Conservation (phyloP, 2,329 filamentous ascomycete species). For the Penicillium sp. region DNA sequence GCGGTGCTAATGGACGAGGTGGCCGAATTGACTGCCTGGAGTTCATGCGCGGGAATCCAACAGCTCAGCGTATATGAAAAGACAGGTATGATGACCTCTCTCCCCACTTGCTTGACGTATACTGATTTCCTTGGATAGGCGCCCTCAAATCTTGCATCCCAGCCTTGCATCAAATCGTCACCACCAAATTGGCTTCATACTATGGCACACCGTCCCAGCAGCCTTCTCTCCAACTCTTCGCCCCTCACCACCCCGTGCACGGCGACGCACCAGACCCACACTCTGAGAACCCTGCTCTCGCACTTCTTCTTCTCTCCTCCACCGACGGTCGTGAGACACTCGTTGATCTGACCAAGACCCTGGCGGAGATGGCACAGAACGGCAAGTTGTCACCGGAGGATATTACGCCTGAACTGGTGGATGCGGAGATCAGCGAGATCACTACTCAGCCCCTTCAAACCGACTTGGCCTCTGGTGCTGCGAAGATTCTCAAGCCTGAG, state of each 20-base stretch:
- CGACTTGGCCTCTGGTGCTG: conserved; percentile 4
- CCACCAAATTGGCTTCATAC: conserved; percentile 78
- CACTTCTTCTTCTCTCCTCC: conserved; percentile 75
- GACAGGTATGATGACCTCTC: conserved; percentile 63
- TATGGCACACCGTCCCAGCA: conserved; percentile 68
- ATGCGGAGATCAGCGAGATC: conserved; percentile 75
- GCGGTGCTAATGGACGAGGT: conserved; percentile 86
- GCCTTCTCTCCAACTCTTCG: conserved; percentile 69
- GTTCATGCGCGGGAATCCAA: conserved; percentile 81
- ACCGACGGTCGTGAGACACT: conserved; percentile 91
- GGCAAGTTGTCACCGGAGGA: conserved; percentile 78
- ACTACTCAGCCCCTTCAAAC: conserved; percentile 31
- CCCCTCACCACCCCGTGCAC: conserved; percentile 63
- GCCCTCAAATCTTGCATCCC: conserved; percentile 85
- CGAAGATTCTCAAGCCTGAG: conserved; percentile 67
- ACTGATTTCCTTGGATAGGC: conserved; percentile 51
- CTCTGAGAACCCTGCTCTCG: conserved; percentile 41
- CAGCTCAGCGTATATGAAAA: conserved; percentile 88
- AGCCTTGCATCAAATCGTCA: conserved; percentile 76
- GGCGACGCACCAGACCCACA: conserved; percentile 19
- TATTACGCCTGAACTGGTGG: conserved; percentile 80
- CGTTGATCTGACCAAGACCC: conserved; percentile 90
- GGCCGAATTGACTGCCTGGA: conserved; percentile 91
- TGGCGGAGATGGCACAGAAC: conserved; percentile 91
- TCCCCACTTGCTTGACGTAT: background rate